Evolutionary conservation across 306 rosid species (phyloP).

Genomic region (Cucumis sativus): Cucumber_9930_V3 NC_026657.2:32021001-32021500

Average conservation of each 20-base stretch:
- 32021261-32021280: background rate
- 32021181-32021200: background rate
- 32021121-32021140: constrained; percentile 2
- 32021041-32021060: constrained; percentile 63
- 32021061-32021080: constrained; percentile 88
- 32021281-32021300: constrained; percentile 71
- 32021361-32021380: constrained; percentile 57
- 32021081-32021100: constrained; percentile 38
- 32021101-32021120: constrained; percentile 42
- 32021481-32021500: background rate
- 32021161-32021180: background rate
- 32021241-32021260: background rate
- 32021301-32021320: constrained; percentile 79
- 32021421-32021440: constrained; percentile 48
- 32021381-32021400: constrained; percentile 66
- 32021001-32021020: constrained; percentile 69
- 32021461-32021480: background rate
- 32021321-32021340: constrained; percentile 47
- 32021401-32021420: constrained; percentile 64
- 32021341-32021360: constrained; percentile 76
- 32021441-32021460: background rate
- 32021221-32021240: background rate
- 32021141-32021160: background rate
- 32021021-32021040: constrained; percentile 92
- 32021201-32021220: background rate